Evolutionary conservation across 805 yeast genomes (phyloP).

Genomic region (Jamesozyma spencerorum): DNA sequence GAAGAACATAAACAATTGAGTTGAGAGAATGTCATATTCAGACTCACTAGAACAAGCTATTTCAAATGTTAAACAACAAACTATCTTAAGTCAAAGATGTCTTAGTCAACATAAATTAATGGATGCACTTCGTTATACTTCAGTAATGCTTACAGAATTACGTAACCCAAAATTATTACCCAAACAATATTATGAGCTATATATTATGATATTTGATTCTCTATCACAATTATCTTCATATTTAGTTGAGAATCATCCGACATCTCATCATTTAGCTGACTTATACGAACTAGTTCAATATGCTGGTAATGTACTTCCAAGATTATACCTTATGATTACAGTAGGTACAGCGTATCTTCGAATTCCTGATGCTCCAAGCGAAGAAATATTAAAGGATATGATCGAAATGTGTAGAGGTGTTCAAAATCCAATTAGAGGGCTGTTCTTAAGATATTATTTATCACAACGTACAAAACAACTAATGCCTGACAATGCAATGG

Average conservation of each 20-base stretch:
- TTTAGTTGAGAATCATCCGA: conserved; percentile 57
- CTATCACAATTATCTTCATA: conserved; percentile 57
- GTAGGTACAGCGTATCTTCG: conserved; percentile 87
- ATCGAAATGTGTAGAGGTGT: conserved; percentile 97
- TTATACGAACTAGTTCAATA: conserved; percentile 91
- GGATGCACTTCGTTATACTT: conserved; percentile 83
- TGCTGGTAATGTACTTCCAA: conserved; percentile 86
- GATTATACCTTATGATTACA: conserved; percentile 88
- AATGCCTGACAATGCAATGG: conserved; percentile 18
- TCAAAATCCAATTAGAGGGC: conserved; percentile 88
- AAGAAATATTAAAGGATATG: conserved; percentile 89
- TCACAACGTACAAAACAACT: conserved; percentile 65
- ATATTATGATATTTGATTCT: conserved; percentile 76
- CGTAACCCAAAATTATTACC: conserved; percentile 70
- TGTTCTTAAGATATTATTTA: conserved; percentile 80
- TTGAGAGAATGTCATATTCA: conserved; percentile 18
- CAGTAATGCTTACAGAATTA: conserved; percentile 71
- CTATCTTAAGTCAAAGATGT: conserved; percentile 65
- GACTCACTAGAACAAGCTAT: conserved; percentile 23
- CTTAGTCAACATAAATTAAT: conserved; percentile 61
- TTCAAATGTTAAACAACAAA: conserved; percentile 53
- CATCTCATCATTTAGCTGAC: conserved; percentile 68
- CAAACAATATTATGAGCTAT: conserved; percentile 80
- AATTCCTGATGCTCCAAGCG: conserved; percentile 55
- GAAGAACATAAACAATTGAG: too few species aligned